Evolutionary conservation across 208 protist species (phyloP), one percentile per base, ranked within the genome.

Genomic region (Balamuthia mandrillaris): DNA sequence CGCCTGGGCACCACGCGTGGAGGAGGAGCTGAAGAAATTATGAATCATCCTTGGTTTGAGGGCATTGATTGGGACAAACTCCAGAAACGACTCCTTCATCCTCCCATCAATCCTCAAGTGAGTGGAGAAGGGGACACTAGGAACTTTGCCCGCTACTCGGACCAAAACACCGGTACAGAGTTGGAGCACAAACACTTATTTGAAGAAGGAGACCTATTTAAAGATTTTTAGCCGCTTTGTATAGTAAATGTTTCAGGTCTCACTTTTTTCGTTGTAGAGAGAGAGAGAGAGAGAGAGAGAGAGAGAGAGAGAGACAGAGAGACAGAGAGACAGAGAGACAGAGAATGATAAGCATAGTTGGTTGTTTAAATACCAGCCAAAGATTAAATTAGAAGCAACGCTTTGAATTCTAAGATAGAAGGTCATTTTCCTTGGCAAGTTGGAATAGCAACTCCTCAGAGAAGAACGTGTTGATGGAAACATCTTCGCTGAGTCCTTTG

Each of bases 401-500:
- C 49, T 56, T 56, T 18, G 18, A n/a, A 18, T n/a, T 18, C 49
- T 18, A 56, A 27, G 18, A 56, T 27, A 56, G 18, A 18, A 56
- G 49, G 49, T 56, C 49, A n/a, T 56, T 56, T n/a, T 54, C 5
- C 42, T 52, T 31, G 24, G 66, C 66, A n/a, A 75, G 12, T 31
- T 75, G 42, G n/a, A 75, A 39, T 3, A 75, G 66, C 42, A 75
- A 33, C 66, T 45, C 42, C 39, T 75, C 66, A 39, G 39, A 45
- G 45, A 75, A 75, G 66, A 75, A 75, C 27, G 39, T 75, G 66
- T 75, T 75, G 66, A 75, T 31, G 29, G 42, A 54, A 47, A 81
- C 72, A 21, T 81, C 72, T 27, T 81, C 72, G 51, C 12, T 31
- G 33, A 81, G 72, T 18, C 96, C 97, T 86, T 99, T 98, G 82